A percentile compares a stretch with the other conserved stretches of the same genome.
Evolutionary conservation across 2,329 filamentous ascomycete species (phyloP).

Genomic region (Venturia carpophila): DNA sequence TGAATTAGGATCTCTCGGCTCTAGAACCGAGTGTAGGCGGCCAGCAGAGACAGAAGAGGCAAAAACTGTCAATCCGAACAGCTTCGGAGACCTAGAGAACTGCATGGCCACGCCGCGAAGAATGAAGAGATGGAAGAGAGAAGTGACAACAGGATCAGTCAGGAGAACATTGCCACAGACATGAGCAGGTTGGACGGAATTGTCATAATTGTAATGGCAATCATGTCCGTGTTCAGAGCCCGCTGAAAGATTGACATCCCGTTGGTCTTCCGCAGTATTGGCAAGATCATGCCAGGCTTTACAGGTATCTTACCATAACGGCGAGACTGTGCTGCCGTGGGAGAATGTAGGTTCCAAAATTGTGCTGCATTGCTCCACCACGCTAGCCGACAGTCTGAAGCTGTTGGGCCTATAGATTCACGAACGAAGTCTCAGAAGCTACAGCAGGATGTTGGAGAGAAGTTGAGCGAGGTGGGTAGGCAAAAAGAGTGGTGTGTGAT

Average conservation of each 20-base stretch:
- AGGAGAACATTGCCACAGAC: not conserved
- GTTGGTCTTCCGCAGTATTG: not conserved
- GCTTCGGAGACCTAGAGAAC: not conserved
- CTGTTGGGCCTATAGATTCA: not conserved
- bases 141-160: not conserved
- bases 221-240: not conserved
- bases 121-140: not conserved
- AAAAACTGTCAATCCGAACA: not conserved
- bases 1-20: conserved; percentile 4
- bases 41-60: not conserved
- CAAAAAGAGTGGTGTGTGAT: not conserved
- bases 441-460: not conserved
- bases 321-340: not conserved
- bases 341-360: not conserved
- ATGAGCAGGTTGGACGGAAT: not conserved
- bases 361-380: not conserved
- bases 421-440: not conserved
- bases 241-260: not conserved
- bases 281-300: not conserved
- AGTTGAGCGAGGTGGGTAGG: not conserved
- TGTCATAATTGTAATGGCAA: not conserved
- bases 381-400: not conserved
- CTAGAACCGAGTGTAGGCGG: not conserved
- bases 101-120: not conserved
- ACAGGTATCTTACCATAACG: not conserved